Percentiles rank a stretch among this genome's conserved stretches.
Conservation (phyloP, 179 eudicot species). For the Carnegiea gigantea region DNA sequence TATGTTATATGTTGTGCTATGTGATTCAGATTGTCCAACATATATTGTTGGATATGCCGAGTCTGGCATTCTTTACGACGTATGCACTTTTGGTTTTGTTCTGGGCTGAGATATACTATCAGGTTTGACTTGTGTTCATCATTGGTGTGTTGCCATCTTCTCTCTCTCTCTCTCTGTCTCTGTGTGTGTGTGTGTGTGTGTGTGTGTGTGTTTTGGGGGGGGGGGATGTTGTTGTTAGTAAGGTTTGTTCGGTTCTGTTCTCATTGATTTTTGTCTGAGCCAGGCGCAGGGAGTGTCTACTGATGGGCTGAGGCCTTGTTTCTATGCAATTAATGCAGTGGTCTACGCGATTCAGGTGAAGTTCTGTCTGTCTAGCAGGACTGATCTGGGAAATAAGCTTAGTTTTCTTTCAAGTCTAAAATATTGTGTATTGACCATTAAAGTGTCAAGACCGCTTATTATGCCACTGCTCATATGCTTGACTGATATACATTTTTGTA, state of each 20-base stretch:
- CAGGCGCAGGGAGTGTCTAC: conserved; percentile 91
- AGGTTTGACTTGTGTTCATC: conserved; percentile 45
- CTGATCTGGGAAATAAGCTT: not conserved
- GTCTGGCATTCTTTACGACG: conserved; percentile 93
- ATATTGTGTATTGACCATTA: not conserved
- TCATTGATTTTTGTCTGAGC: conserved; percentile 7
- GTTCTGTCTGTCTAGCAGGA: conserved; percentile 17
- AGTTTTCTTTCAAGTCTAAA: not conserved
- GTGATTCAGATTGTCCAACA: conserved; percentile 63
- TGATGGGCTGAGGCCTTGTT: conserved; percentile 80
- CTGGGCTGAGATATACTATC: conserved; percentile 98
- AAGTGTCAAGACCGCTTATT: not conserved
- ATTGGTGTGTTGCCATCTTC: not conserved
- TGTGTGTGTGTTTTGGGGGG: not conserved
- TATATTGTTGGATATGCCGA: conserved; percentile 84
- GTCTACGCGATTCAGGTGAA: conserved; percentile 86
- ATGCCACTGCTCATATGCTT: not conserved
- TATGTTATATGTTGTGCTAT: conserved; percentile 20
- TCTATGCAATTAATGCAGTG: conserved; percentile 72
- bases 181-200: too few species aligned
- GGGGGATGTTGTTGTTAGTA: not conserved
- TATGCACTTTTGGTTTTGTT: conserved; percentile 86
- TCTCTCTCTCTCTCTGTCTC: not conserved
- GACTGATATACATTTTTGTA: not conserved
- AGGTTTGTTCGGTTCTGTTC: conserved; percentile 6